Conservation (phyloP, 2,329 filamentous ascomycete genomes). For the Aphanocladium album region DNA sequence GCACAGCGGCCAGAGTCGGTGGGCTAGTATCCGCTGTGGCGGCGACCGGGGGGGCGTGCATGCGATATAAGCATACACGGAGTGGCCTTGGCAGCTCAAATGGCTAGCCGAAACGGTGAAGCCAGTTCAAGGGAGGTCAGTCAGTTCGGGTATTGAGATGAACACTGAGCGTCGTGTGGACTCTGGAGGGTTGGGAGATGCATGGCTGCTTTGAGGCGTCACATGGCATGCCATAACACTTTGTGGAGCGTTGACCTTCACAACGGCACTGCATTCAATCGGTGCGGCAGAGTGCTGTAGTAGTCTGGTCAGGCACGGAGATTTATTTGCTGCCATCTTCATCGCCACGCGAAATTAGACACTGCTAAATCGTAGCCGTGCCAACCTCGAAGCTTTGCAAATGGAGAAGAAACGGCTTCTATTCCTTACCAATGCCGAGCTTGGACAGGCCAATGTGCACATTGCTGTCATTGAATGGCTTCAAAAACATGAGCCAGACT, state of each 20-base stretch:
- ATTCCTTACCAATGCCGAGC: constrained; percentile 20
- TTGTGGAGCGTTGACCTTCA: not conserved
- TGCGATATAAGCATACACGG: constrained; percentile 7
- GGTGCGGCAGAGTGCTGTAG: not conserved
- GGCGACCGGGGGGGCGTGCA: not conserved
- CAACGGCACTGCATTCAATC: not conserved
- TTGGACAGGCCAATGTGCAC: constrained; percentile 22
- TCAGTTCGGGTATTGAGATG: not conserved
- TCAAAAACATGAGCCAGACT: not conserved
- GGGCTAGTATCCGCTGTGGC: not conserved
- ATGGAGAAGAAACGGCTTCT: constrained; percentile 12
- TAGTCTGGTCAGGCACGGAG: not conserved
- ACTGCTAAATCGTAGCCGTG: not conserved
- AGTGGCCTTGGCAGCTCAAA: not conserved
- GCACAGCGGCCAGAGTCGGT: not conserved
- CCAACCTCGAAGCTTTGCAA: not conserved
- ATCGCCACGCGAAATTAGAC: not conserved
- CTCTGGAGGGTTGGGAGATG: not conserved
- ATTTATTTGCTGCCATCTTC: not conserved
- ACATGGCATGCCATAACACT: not conserved
- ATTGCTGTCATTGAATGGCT: constrained; percentile 19
- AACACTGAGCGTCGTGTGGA: not conserved
- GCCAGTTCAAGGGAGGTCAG: not conserved
- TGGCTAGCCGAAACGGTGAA: not conserved
- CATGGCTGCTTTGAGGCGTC: not conserved